Conservation (phyloP, 352 stramenopile species). For the Globisporangium middletonii region DNA sequence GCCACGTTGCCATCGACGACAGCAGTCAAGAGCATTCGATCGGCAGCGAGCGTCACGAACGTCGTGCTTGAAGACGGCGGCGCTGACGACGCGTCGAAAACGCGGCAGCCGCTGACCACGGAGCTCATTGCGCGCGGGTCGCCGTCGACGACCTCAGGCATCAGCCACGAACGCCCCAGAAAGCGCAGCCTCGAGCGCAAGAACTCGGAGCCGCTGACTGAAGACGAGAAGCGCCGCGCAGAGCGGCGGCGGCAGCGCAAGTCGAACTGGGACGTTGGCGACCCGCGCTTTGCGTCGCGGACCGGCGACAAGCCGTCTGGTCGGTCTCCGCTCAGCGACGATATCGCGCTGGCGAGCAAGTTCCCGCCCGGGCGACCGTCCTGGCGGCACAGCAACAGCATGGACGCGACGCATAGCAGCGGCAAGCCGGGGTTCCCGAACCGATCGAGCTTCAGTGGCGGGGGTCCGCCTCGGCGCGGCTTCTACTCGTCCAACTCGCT, state of each 20-base stretch:
- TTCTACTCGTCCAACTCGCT: slow-evolving; percentile 51
- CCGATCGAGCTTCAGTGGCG: slow-evolving; percentile 15
- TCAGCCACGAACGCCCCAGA: slow-evolving; percentile 18
- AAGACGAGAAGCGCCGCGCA: slow-evolving; percentile 52
- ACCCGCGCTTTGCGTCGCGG: slow-evolving; percentile 45
- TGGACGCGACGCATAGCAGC: slow-evolving; percentile 44
- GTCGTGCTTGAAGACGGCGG: background rate
- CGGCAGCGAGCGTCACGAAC: background rate
- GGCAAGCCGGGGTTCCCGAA: slow-evolving; percentile 35
- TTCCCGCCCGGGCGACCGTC: slow-evolving; percentile 44
- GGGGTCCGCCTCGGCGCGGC: slow-evolving; percentile 18
- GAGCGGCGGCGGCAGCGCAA: slow-evolving; percentile 64
- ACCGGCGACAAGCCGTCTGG: slow-evolving; percentile 10
- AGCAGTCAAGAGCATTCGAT: background rate
- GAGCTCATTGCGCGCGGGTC: background rate
- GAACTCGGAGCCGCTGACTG: slow-evolving; percentile 28
- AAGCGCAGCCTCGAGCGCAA: slow-evolving; percentile 38
- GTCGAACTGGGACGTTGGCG: slow-evolving; percentile 80
- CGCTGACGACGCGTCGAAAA: background rate
- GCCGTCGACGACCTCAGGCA: background rate
- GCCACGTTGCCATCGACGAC: background rate
- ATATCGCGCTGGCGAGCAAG: slow-evolving; percentile 26
- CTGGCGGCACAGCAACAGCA: slow-evolving; percentile 61
- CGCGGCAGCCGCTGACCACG: background rate
- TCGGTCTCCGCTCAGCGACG: slow-evolving; percentile 14